Percentiles rank a stretch among this genome's conserved stretches.
phyloP scores from a whole-genome alignment of 768 basidiomycete genomes.

The Agaricus blazei region DNA sequence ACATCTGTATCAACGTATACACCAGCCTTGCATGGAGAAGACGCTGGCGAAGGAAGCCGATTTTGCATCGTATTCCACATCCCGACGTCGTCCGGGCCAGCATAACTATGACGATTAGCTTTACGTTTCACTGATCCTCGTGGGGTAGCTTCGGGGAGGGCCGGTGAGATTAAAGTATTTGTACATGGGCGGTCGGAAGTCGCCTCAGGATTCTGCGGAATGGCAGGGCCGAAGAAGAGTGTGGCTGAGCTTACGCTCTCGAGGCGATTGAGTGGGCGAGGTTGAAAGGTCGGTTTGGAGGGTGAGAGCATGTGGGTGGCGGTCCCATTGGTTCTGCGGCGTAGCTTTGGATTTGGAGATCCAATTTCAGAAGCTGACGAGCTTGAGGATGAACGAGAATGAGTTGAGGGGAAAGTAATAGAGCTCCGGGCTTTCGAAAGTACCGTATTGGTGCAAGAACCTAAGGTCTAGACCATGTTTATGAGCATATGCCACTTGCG shows the following conservation, averaged over 20 bases:
- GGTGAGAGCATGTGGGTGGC: conserved; percentile 15
- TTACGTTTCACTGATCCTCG: conserved; percentile 1
- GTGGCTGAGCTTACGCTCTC: conserved; percentile 57
- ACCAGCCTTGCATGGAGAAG: conserved; percentile 16
- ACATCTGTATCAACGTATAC: conserved; percentile 28
- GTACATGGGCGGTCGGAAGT: conserved; percentile 26
- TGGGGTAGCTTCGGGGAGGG: conserved; percentile 11
- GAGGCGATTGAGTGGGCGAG: conserved; percentile 43
- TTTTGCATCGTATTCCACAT: conserved; percentile 39
- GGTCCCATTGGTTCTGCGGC: conserved; percentile 44
- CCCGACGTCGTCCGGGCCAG: conserved; percentile 34
- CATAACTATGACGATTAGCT: conserved; percentile 61
- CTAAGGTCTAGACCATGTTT: neutral
- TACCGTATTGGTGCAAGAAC: conserved; percentile 9
- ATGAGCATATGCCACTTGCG: conserved; percentile 7
- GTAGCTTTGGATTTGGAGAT: conserved; percentile 50
- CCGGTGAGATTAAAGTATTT: conserved; percentile 20
- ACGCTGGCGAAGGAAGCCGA: conserved; percentile 38
- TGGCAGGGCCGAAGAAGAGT: conserved; percentile 63
- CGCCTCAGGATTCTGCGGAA: conserved; percentile 24
- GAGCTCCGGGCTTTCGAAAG: conserved; percentile 28
- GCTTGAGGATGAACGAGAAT: conserved; percentile 29
- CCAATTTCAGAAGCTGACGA: conserved; percentile 45
- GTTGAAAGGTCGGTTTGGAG: conserved; percentile 16
- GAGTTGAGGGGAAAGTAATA: conserved; percentile 40